Evolutionary conservation across 176 grass and related monocot genomes (phyloP).

Genomic region (Eleusine coracana): DNA sequence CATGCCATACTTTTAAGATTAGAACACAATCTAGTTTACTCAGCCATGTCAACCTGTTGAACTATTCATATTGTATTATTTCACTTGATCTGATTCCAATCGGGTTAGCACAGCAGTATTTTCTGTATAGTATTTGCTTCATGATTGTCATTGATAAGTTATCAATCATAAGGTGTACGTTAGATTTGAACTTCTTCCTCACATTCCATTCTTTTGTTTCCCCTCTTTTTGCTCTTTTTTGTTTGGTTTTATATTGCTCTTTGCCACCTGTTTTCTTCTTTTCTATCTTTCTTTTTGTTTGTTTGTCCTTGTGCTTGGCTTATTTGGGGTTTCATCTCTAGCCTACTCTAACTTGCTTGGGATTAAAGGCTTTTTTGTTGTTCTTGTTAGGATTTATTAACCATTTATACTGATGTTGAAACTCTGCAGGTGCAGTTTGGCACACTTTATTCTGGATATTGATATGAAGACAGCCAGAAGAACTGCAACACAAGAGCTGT

Average conservation of each 20-base stretch:
- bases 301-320: too few species aligned
- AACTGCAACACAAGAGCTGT: slow-evolving; percentile 57
- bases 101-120: neutral
- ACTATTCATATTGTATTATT: slow-evolving; percentile 1
- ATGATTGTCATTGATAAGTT: neutral
- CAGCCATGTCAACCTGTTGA: slow-evolving; percentile 25
- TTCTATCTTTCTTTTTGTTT: too few species aligned
- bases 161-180: neutral
- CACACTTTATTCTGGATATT: slow-evolving; percentile 70
- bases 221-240: too few species aligned
- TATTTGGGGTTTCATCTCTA: too few species aligned
- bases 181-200: slow-evolving; percentile 18
- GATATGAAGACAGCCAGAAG: slow-evolving; percentile 63
- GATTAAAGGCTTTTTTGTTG: neutral
- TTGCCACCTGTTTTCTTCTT: too few species aligned
- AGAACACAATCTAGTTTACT: too few species aligned
- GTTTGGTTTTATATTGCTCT: too few species aligned
- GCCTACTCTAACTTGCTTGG: too few species aligned
- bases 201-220: slow-evolving; percentile 3
- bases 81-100: neutral
- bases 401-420: slow-evolving; percentile 33
- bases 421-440: slow-evolving; percentile 83
- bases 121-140: neutral
- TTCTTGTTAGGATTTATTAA: slow-evolving; percentile 27
- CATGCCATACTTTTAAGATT: neutral